A percentile compares a stretch with the other conserved stretches of the same genome.
Conservation (phyloP, 768 basidiomycete genomes). For the Dacryopinax primogenitus region DNA sequence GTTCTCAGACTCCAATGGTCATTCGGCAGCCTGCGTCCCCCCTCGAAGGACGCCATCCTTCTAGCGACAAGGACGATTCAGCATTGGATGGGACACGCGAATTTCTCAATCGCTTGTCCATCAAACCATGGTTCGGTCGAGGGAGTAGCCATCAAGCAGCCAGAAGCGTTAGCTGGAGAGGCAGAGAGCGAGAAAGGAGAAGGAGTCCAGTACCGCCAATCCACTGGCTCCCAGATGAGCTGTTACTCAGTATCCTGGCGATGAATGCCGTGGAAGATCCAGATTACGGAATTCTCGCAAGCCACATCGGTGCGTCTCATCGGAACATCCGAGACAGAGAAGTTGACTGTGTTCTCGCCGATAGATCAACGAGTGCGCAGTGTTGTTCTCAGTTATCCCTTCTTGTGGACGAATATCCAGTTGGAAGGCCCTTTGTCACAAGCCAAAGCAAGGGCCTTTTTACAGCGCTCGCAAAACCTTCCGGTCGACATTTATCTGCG, state of each 20-base stretch:
- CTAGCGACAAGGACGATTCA: neutral
- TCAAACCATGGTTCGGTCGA: neutral
- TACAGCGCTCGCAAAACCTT: neutral
- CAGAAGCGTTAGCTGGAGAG: neutral
- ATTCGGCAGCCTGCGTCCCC: neutral
- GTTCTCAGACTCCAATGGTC: neutral
- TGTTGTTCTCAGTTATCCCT: neutral
- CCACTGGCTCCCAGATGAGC: constrained; percentile 1
- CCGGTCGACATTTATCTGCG: neutral
- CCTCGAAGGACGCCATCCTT: neutral
- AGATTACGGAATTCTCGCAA: neutral
- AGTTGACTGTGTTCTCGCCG: neutral
- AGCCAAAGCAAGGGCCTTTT: neutral
- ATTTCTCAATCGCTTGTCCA: neutral
- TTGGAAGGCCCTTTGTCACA: neutral
- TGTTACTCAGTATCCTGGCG: neutral
- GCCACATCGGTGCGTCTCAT: neutral
- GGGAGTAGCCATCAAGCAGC: neutral
- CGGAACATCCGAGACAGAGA: neutral
- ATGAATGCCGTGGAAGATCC: neutral
- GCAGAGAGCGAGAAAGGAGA: neutral
- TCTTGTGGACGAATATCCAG: neutral
- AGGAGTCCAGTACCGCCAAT: neutral
- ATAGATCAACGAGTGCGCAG: neutral
- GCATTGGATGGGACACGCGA: neutral